Evolutionary conservation across 768 basidiomycete genomes (phyloP), one percentile per base, ranked within the genome.

Genomic region (Psilocybe azurescens): DNA sequence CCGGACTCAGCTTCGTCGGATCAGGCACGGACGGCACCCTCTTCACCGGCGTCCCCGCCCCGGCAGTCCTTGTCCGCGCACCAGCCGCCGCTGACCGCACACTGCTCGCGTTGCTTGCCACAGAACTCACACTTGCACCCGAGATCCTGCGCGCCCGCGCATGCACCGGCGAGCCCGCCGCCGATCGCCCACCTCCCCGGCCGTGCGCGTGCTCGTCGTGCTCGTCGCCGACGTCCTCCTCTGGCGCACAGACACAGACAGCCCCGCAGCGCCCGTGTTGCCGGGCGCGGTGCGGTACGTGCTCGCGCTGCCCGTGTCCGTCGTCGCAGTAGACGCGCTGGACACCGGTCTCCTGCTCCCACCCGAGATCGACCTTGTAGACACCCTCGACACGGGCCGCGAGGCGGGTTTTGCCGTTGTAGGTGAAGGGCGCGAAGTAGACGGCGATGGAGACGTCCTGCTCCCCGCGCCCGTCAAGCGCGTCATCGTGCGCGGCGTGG

Each of bases 251-350:
- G 24, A 24, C 67, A 67, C 3, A 68, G 56, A 5, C 13, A 39
- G 14, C 38, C 38, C 41, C 11, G 41, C 41, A 44, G 14, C n/a
- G n/a, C 41, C 41, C 3, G 14, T 10, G 13, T n/a, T 30, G 2
- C 53, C 48, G 4, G 36, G 48, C 1, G 83, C 80, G 3, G 82
- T 83, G 60, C 78, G 79, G 70, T 61, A 54, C 32, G 71, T 67
- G 10, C 67, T 62, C 8, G 64, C 61, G 48, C 65, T 67, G 14
- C 65, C 55, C 10, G 56, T 33, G 9, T 30, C 67, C 53, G 70
- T 67, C 20, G 70, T 69, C 16, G 68, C 63, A 8, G 60, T 67
- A 3, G 70, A 71, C 4, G 59, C 60, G 11, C 57, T 64, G 5
- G 65, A 68, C 20, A 57, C 53, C 3, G 66, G 56, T 10, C 66